A percentile compares a stretch with the other conserved stretches of the same genome.
Evolutionary conservation across 169 alveolate genomes (phyloP).

Genomic region (Blepharisma undulans): DNA sequence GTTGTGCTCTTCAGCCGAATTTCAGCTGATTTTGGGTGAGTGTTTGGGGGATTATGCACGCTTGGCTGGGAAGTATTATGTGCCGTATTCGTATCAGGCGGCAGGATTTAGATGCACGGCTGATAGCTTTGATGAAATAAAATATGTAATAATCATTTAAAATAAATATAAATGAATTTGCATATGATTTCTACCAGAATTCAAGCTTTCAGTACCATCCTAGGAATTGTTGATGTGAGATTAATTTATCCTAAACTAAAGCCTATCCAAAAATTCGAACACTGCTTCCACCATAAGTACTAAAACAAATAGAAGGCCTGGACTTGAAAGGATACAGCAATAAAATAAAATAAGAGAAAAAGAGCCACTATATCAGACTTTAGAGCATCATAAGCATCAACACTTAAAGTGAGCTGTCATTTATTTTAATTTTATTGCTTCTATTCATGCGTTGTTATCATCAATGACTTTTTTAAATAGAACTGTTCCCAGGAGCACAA

Average conservation of each 20-base stretch:
- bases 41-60: neutral
- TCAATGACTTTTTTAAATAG: neutral
- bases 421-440: neutral
- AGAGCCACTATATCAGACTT: neutral
- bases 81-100: neutral
- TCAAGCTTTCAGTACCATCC: neutral
- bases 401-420: neutral
- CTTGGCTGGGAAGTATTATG: neutral
- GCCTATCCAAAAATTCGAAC: neutral
- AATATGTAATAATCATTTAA: too few relatives aligned
- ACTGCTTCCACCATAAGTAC: constrained; percentile 5
- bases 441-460: neutral
- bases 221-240: neutral
- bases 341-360: neutral
- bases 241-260: neutral
- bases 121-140: constrained; percentile 4
- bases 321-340: neutral
- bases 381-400: constrained; percentile 14
- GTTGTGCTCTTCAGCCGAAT: neutral
- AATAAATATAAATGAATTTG: neutral
- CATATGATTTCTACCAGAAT: neutral
- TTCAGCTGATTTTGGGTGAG: neutral
- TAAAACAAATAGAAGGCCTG: neutral
- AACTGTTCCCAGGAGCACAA: neutral
- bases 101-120: constrained; percentile 8